Evolutionary conservation across 2,329 filamentous ascomycete species (phyloP).

Genomic region (Sodiomyces alkalinus): DNA sequence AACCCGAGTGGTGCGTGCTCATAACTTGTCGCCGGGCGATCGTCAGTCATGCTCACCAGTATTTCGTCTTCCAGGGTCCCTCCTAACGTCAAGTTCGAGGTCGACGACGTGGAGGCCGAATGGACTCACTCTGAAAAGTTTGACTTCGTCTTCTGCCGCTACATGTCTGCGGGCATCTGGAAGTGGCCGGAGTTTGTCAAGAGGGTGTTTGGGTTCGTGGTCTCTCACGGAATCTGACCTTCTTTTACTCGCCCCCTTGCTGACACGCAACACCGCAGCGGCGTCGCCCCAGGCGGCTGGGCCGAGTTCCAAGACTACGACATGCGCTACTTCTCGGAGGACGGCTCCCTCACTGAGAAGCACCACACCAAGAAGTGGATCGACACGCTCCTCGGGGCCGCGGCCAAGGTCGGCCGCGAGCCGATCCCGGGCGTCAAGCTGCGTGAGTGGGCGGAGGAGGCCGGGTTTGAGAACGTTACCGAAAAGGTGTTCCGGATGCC

Average conservation of each 20-base stretch:
- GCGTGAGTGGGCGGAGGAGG: slow-evolving; percentile 20
- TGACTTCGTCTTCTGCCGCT: slow-evolving; percentile 17
- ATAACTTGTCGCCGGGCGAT: no score
- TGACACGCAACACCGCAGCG: slow-evolving; percentile 8
- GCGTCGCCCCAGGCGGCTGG: slow-evolving; percentile 19
- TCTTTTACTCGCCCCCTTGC: not conserved
- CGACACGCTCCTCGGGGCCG: slow-evolving; percentile 5
- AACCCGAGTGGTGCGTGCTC: slow-evolving; percentile 5
- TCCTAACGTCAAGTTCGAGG: slow-evolving; percentile 46
- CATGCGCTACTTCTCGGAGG: slow-evolving; percentile 10
- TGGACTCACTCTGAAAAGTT: slow-evolving; percentile 22
- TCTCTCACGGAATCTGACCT: no score
- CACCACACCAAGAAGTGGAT: slow-evolving; percentile 7
- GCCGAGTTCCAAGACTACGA: slow-evolving; percentile 12
- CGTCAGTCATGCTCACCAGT: not conserved
- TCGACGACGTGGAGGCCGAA: slow-evolving; percentile 47
- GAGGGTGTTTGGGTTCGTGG: slow-evolving; percentile 3
- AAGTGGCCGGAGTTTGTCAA: slow-evolving; percentile 3
- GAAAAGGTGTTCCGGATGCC: slow-evolving; percentile 18
- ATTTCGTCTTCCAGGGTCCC: slow-evolving; percentile 29
- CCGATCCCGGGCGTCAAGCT: slow-evolving; percentile 13
- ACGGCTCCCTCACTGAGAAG: slow-evolving; percentile 8
- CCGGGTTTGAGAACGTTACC: slow-evolving; percentile 20
- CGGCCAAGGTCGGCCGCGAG: slow-evolving; percentile 9
- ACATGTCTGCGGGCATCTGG: slow-evolving; percentile 2